Evolutionary conservation across 2,329 filamentous ascomycete species (phyloP).

Genomic region (Neurospora sp.): DNA sequence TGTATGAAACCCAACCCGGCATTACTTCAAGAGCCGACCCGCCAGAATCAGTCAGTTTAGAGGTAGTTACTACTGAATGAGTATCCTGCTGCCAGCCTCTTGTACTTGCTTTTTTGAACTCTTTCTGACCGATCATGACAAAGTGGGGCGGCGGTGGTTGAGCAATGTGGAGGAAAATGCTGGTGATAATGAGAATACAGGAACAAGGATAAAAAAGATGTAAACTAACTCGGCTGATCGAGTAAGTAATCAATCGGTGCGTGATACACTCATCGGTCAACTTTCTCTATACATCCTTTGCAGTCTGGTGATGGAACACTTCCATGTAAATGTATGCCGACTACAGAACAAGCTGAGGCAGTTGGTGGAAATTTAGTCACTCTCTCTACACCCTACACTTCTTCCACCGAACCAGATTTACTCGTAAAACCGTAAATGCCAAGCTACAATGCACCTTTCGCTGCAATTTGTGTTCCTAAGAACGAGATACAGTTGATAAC

Average conservation of each 20-base stretch:
- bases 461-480: neutral
- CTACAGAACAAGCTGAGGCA: neutral
- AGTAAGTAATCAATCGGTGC: neutral
- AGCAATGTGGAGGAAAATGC: neutral
- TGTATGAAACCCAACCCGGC: neutral
- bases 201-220: neutral
- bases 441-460: neutral
- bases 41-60: neutral
- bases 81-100: neutral
- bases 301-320: neutral
- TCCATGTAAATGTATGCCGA: neutral
- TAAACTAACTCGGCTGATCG: neutral
- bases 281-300: neutral
- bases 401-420: neutral
- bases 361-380: neutral
- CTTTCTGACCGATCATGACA: neutral
- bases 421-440: no score
- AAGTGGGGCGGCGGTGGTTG: neutral
- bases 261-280: neutral
- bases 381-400: neutral
- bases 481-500: no score
- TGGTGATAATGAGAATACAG: neutral
- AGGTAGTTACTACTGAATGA: neutral
- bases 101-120: neutral
- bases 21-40: neutral